A percentile compares a stretch with the other conserved stretches of the same genome.
Conservation (phyloP, 179 eudicot genomes). For the Dionaea muscipula region DNA sequence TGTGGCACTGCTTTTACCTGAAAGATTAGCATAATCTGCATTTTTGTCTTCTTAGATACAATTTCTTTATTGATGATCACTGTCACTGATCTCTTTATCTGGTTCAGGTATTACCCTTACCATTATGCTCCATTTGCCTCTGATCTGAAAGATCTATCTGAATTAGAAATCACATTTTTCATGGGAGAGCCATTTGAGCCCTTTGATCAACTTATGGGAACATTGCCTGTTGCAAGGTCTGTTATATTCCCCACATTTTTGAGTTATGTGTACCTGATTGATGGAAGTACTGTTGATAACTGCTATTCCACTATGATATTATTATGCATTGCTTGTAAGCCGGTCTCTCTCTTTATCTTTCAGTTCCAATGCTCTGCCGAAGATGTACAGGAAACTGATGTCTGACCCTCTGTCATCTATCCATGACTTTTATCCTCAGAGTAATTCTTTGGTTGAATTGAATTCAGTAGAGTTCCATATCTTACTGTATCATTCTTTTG, state of each 20-base stretch:
- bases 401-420: slow-evolving; percentile 86
- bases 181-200: slow-evolving; percentile 95
- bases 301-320: not conserved
- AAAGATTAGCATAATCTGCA: no score
- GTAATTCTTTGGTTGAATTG: slow-evolving; percentile 28
- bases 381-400: slow-evolving; percentile 77
- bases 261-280: slow-evolving; percentile 1
- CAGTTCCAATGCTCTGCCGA: slow-evolving; percentile 86
- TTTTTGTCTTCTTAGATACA: no score
- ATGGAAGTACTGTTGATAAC: not conserved
- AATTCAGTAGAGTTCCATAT: slow-evolving; percentile 4
- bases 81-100: slow-evolving; percentile 4
- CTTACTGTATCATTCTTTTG: not conserved
- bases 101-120: slow-evolving; percentile 82
- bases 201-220: slow-evolving; percentile 95
- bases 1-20: no score
- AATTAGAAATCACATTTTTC: slow-evolving; percentile 85
- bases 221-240: slow-evolving; percentile 93
- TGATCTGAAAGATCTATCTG: slow-evolving; percentile 77
- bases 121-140: slow-evolving; percentile 99
- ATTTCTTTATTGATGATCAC: no score
- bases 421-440: slow-evolving; percentile 67
- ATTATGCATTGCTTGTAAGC: slow-evolving; percentile 6
- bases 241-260: slow-evolving; percentile 1
- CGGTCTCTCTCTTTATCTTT: slow-evolving; percentile 9